Conservation (phyloP, 768 basidiomycete genomes). For the Rhodotorula kratochvilovae region DNA sequence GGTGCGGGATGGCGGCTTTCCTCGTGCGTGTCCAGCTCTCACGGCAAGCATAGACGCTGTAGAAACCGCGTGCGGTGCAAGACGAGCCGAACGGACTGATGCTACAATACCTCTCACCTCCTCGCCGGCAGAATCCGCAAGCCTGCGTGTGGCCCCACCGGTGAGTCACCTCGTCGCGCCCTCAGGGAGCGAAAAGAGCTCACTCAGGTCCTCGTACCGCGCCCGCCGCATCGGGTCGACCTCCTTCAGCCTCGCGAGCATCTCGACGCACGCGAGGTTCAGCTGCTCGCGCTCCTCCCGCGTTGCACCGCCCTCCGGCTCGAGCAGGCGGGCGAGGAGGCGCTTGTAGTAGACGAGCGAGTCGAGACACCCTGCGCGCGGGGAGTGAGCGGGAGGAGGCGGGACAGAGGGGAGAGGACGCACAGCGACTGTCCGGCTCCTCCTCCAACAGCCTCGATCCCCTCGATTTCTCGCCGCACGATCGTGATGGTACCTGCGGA, state of each 20-base stretch:
- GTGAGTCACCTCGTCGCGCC: not conserved
- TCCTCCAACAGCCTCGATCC: conserved; percentile 73
- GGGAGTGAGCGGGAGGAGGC: no score
- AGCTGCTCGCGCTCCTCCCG: conserved; percentile 53
- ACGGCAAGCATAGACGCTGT: no score
- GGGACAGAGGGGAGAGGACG: conserved; percentile 37
- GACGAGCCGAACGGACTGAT: no score
- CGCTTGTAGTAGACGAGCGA: conserved; percentile 78
- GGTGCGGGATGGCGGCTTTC: no score
- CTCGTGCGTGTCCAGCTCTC: no score
- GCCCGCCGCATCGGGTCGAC: conserved; percentile 64
- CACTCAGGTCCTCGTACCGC: conserved; percentile 55
- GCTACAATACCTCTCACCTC: not conserved
- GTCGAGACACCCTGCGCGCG: conserved; percentile 81
- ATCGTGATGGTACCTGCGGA: conserved; percentile 60
- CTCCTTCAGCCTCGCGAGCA: conserved; percentile 52
- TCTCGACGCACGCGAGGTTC: conserved; percentile 51
- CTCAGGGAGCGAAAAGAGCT: not conserved
- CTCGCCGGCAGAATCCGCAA: conserved; percentile 9
- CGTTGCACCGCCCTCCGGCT: conserved; percentile 43
- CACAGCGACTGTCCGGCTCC: conserved; percentile 91
- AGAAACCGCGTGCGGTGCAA: no score
- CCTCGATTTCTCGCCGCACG: conserved; percentile 67
- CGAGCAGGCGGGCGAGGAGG: conserved; percentile 57
- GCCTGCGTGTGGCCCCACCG: not conserved